Conservation (phyloP, 345 rosid species). For the Camelina sativa region DNA sequence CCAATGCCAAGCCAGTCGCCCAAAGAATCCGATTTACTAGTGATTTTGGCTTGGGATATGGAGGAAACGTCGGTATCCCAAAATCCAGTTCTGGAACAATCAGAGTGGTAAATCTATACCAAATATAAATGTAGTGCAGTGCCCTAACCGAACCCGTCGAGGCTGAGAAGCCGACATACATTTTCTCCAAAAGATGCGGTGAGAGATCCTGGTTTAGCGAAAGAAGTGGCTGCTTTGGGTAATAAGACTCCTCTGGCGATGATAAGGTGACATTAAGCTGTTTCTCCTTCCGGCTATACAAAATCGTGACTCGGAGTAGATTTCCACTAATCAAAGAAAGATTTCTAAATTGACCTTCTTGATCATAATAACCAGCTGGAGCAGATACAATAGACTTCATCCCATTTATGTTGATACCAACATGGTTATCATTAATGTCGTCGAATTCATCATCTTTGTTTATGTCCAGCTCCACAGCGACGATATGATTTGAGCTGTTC, state of each 20-base stretch:
- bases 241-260: neutral
- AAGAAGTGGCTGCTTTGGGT: slow-evolving; percentile 53
- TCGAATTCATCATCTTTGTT: slow-evolving; percentile 32
- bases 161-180: slow-evolving; percentile 66
- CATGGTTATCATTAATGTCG: slow-evolving; percentile 51
- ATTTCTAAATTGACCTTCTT: slow-evolving; percentile 26
- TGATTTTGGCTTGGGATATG: slow-evolving; percentile 47
- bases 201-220: slow-evolving; percentile 50
- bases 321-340: slow-evolving; percentile 49
- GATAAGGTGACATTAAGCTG: slow-evolving; percentile 52
- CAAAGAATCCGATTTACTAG: slow-evolving; percentile 9
- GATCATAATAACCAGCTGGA: slow-evolving; percentile 49
- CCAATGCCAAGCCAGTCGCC: slow-evolving; percentile 40
- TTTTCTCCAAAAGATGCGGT: slow-evolving; percentile 39
- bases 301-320: slow-evolving; percentile 55
- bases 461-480: slow-evolving; percentile 33
- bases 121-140: slow-evolving; percentile 52
- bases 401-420: slow-evolving; percentile 59
- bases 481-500: neutral
- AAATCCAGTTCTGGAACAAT: slow-evolving; percentile 39
- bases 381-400: slow-evolving; percentile 46
- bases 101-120: slow-evolving; percentile 26
- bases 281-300: slow-evolving; percentile 46
- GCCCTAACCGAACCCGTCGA: slow-evolving; percentile 48
- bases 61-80: slow-evolving; percentile 42